Evolutionary conservation across 192 early-diverging fungal species (phyloP).

Genomic region (Coemansia sp.): DNA sequence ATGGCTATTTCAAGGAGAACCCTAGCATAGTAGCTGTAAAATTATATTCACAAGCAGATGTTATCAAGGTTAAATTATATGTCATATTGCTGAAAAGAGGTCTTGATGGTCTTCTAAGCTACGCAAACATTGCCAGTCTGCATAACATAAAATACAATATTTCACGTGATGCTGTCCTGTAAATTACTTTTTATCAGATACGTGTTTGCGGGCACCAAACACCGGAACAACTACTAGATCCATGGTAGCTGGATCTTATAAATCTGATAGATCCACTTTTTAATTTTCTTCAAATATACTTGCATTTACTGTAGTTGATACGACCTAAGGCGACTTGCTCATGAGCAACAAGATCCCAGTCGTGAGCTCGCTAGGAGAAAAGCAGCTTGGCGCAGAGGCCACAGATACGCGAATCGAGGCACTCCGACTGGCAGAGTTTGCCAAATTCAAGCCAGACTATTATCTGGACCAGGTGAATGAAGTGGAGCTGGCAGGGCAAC

Average conservation of each 20-base stretch:
- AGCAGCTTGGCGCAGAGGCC: conserved; percentile 28
- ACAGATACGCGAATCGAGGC: conserved; percentile 32
- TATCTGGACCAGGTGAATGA: conserved; percentile 19
- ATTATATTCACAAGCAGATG: no score
- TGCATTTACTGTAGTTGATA: not conserved
- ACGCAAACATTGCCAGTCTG: no score
- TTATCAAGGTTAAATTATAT: no score
- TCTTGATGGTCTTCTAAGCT: no score
- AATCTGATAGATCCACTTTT: no score
- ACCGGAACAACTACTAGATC: not conserved
- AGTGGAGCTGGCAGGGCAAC: conserved; percentile 2
- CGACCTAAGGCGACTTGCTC: not conserved
- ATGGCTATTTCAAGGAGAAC: no score
- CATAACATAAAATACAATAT: no score
- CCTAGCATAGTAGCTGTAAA: no score
- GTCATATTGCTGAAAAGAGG: no score
- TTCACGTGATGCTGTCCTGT: conserved; percentile 23
- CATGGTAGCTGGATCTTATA: not conserved
- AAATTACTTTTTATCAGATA: not conserved
- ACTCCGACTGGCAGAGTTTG: conserved; percentile 40
- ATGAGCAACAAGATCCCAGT: not conserved
- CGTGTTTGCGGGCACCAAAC: not conserved
- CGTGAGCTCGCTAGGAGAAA: not conserved
- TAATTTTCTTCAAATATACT: no score
- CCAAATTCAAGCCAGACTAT: conserved; percentile 44